phyloP scores from a whole-genome alignment of 2,329 filamentous ascomycete species.

The Mycosphaerella sp. region DNA sequence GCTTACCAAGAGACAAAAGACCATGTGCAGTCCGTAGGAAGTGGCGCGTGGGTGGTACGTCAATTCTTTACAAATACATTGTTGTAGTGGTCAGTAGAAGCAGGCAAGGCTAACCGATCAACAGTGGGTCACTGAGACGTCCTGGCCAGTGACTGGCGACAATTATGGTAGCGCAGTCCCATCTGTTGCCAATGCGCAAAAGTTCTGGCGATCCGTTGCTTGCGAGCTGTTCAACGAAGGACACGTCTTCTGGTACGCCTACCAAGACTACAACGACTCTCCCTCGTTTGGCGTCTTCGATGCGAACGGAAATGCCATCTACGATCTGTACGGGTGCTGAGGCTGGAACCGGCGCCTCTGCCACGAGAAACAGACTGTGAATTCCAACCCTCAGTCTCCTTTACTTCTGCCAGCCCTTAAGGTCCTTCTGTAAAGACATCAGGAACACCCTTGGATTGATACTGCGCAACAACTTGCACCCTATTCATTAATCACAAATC shows the following conservation, averaged over 20 bases:
- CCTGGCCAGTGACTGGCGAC: constrained; percentile 56
- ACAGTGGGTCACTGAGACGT: constrained; percentile 46
- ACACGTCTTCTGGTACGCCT: constrained; percentile 53
- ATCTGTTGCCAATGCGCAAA: constrained; percentile 53
- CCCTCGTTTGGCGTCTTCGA: constrained; percentile 40
- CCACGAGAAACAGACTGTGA: constrained; percentile 2
- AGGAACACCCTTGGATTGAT: no score
- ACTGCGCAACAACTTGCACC: no score
- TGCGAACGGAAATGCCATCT: constrained; percentile 30
- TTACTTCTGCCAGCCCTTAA: no score
- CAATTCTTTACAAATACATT: no score
- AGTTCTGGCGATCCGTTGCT: constrained; percentile 57
- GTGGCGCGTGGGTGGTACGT: constrained; percentile 18
- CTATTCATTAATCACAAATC: no score
- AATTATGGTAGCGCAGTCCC: constrained; percentile 52
- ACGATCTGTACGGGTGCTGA: constrained; percentile 26
- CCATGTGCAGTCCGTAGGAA: constrained; percentile 39
- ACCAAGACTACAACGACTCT: constrained; percentile 48
- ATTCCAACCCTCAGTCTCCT: no score
- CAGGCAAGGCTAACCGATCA: neutral
- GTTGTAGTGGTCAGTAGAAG: neutral
- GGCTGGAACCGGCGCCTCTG: neutral
- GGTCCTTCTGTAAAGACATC: no score
- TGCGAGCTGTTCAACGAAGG: constrained; percentile 53
- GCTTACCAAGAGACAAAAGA: constrained; percentile 34